A percentile compares a stretch with the other conserved stretches of the same genome.
Evolutionary conservation across 2,329 filamentous ascomycete species (phyloP).

Genomic region (Penicillium sp.): DNA sequence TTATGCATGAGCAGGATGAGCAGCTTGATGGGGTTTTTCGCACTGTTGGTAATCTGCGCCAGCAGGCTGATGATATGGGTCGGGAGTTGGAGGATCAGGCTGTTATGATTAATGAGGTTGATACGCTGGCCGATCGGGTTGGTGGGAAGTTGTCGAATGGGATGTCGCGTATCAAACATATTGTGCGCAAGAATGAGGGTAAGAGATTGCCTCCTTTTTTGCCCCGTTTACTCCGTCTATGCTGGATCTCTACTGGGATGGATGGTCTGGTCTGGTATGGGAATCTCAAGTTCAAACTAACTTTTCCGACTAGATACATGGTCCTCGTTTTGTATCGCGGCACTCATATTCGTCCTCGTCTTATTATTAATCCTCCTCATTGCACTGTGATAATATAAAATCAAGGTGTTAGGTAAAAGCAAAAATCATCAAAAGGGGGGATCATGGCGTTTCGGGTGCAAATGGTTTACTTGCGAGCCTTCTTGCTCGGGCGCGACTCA

Average conservation of each 20-base stretch:
- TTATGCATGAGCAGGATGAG: slow-evolving; percentile 93
- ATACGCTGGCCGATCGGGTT: slow-evolving; percentile 80
- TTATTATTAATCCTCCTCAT: slow-evolving; percentile 77
- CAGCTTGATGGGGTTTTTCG: slow-evolving; percentile 88
- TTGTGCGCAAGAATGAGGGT: slow-evolving; percentile 90
- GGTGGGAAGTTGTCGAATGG: slow-evolving; percentile 81
- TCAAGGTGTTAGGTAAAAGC: slow-evolving; percentile 15
- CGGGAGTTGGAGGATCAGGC: slow-evolving; percentile 92
- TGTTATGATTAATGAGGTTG: slow-evolving; percentile 82
- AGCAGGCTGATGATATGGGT: slow-evolving; percentile 94
- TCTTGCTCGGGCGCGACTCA: slow-evolving; percentile 49
- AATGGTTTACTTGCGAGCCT: slow-evolving; percentile 34
- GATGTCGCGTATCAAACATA: slow-evolving; percentile 78
- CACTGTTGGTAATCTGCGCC: slow-evolving; percentile 84
- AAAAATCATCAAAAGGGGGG: slow-evolving; percentile 19
- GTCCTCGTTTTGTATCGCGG: slow-evolving; percentile 87
- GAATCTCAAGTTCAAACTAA: slow-evolving; percentile 24
- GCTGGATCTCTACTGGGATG: slow-evolving; percentile 5
- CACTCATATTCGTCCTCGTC: slow-evolving; percentile 85
- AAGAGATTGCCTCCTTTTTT: slow-evolving; percentile 36
- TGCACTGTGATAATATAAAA: slow-evolving; percentile 51
- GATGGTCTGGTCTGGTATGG: slow-evolving; percentile 11
- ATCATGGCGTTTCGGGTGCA: slow-evolving; percentile 19
- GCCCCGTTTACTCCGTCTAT: slow-evolving; percentile 1
- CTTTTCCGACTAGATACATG: slow-evolving; percentile 52